Percentiles rank a stretch among this genome's conserved stretches.
Conservation (phyloP, 2,329 filamentous ascomycete species). For the Endoconidiophora laricicola region DNA sequence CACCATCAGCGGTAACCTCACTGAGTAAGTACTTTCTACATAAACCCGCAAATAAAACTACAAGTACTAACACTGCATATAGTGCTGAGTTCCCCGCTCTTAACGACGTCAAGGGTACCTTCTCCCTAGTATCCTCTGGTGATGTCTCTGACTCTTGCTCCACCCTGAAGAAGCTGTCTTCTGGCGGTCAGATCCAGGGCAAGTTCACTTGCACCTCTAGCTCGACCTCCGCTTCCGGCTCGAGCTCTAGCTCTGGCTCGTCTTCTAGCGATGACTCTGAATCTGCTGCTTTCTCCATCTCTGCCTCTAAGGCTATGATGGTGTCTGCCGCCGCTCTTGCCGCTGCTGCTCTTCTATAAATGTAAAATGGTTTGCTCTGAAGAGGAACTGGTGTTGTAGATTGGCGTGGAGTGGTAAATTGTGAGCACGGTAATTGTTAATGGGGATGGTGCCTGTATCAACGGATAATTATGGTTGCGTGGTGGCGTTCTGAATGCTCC, state of each 20-base stretch:
- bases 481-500: conserved; percentile 9
- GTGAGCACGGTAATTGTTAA: not conserved
- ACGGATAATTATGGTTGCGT: conserved; percentile 10
- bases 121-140: conserved; percentile 50
- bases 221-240: conserved; percentile 31
- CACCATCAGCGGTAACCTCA: conserved; percentile 71
- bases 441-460: conserved; percentile 1
- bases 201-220: conserved; percentile 29
- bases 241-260: conserved; percentile 14
- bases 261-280: conserved; percentile 18
- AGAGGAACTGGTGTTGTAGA: not conserved
- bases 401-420: not conserved
- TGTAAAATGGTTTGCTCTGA: not conserved
- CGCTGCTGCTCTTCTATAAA: conserved; percentile 36
- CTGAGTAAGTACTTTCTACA: conserved; percentile 42
- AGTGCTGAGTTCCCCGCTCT: conserved; percentile 57
- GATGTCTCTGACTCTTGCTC: conserved; percentile 41
- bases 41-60: not conserved
- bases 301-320: conserved; percentile 30
- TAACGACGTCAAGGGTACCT: conserved; percentile 51
- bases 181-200: conserved; percentile 29
- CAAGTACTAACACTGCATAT: not conserved
- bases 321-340: conserved; percentile 31
- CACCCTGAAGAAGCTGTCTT: conserved; percentile 30
- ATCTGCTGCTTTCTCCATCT: conserved; percentile 25